Conservation (phyloP, 805 yeast genomes). For the Pichia scutulata region DNA sequence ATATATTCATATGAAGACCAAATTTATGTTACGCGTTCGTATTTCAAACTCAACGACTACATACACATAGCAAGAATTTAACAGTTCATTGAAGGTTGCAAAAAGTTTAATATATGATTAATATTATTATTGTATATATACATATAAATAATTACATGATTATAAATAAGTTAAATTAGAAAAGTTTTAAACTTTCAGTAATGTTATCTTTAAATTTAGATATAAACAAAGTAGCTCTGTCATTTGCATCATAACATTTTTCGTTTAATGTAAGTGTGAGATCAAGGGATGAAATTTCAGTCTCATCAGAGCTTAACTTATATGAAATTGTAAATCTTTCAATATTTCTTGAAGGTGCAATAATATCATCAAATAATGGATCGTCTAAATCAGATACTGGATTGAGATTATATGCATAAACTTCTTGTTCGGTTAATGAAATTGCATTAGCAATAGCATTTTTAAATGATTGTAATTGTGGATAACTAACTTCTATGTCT, state of each 20-base stretch:
- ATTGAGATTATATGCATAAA: conserved; percentile 32
- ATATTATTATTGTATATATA: background rate
- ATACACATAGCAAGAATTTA: too few relatives aligned
- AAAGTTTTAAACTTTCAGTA: background rate
- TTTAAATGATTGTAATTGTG: conserved; percentile 13
- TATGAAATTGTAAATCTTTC: conserved; percentile 36
- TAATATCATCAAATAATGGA: conserved; percentile 50
- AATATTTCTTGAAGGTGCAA: conserved; percentile 36
- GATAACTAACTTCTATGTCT: conserved; percentile 4
- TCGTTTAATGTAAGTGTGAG: conserved; percentile 31
- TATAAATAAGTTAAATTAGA: background rate
- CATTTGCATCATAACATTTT: conserved; percentile 38
- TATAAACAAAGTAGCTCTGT: conserved; percentile 34
- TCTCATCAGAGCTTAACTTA: conserved; percentile 21
- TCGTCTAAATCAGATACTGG: conserved; percentile 44
- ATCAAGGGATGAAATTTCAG: conserved; percentile 25
- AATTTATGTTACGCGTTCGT: background rate
- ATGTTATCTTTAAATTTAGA: conserved; percentile 16
- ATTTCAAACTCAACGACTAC: too few relatives aligned
- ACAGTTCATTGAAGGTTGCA: too few relatives aligned
- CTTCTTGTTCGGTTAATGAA: conserved; percentile 35
- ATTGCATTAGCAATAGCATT: conserved; percentile 37
- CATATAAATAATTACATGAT: background rate
- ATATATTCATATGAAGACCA: too few relatives aligned
- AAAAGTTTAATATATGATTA: background rate